Conservation (phyloP, 352 stramenopile species). For the Globisporangium sylvaticum region DNA sequence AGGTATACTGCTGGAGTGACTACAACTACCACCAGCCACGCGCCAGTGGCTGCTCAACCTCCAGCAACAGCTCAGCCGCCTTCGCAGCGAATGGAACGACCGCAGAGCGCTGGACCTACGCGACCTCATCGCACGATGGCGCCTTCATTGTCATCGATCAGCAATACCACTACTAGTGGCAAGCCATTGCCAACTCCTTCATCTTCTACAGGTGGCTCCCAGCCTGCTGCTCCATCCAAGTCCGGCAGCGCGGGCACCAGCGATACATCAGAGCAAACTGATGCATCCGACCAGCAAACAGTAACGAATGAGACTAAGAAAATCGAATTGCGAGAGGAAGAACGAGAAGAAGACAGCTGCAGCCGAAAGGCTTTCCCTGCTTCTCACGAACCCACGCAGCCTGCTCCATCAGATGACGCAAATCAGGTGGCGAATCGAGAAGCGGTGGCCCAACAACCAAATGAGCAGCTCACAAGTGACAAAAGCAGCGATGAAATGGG, state of each 20-base stretch:
- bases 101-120: slow-evolving; percentile 18
- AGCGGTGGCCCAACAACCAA: no score
- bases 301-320: neutral
- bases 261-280: neutral
- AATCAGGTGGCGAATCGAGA: neutral
- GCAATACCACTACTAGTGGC: neutral
- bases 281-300: neutral
- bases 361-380: neutral
- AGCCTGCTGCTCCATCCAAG: neutral
- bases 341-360: neutral
- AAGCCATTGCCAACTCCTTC: neutral
- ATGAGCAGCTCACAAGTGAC: neutral
- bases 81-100: neutral
- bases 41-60: neutral
- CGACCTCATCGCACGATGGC: neutral
- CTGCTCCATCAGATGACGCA: neutral
- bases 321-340: neutral
- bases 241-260: neutral
- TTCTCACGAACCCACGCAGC: neutral
- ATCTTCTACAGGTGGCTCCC: neutral
- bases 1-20: neutral
- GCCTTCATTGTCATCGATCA: neutral
- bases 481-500: neutral
- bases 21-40: neutral
- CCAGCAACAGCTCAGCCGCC: slow-evolving; percentile 1